Evolutionary conservation across 495 filamentous ascomycete species (phyloP).

Genomic region (Aspergillus ellipticus): DNA sequence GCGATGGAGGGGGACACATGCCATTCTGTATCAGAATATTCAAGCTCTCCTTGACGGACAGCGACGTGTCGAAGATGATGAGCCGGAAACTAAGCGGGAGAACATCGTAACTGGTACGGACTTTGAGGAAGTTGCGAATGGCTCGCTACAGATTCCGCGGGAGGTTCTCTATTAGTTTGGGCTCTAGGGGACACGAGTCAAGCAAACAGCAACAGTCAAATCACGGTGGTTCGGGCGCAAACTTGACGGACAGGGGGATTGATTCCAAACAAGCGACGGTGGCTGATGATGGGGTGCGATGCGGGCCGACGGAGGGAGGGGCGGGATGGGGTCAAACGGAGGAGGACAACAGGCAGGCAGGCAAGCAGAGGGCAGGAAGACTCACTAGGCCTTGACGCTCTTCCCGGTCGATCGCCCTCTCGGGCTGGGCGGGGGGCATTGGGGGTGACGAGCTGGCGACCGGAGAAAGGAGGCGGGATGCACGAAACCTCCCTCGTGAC

Average conservation of each 20-base stretch:
- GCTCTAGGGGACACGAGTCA: slow-evolving; percentile 13
- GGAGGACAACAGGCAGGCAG: slow-evolving; percentile 10
- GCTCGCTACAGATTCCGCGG: slow-evolving; percentile 56
- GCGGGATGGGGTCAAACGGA: slow-evolving; percentile 3
- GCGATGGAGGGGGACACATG: slow-evolving; percentile 36
- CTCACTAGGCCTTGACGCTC: slow-evolving; percentile 90
- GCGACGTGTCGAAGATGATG: slow-evolving; percentile 89
- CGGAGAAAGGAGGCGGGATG: slow-evolving; percentile 84
- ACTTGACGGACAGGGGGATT: background rate
- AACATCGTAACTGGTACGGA: slow-evolving; percentile 96
- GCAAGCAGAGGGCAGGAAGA: slow-evolving; percentile 20
- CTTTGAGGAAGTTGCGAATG: slow-evolving; percentile 94
- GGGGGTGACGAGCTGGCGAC: slow-evolving; percentile 53
- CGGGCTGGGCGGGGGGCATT: slow-evolving; percentile 54
- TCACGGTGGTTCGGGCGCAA: background rate
- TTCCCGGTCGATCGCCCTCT: slow-evolving; percentile 80
- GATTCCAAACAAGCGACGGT: background rate
- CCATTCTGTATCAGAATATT: slow-evolving; percentile 97
- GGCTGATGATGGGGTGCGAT: slow-evolving; percentile 3
- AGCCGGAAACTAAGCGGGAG: slow-evolving; percentile 96
- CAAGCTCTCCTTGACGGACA: slow-evolving; percentile 95
- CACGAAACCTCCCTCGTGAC: slow-evolving; percentile 59
- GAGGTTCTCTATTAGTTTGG: slow-evolving; percentile 30
- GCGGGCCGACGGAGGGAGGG: slow-evolving; percentile 3
- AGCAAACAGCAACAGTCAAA: background rate